phyloP scores from a whole-genome alignment of 2,329 filamentous ascomycete species.

The Alternaria infectoria region DNA sequence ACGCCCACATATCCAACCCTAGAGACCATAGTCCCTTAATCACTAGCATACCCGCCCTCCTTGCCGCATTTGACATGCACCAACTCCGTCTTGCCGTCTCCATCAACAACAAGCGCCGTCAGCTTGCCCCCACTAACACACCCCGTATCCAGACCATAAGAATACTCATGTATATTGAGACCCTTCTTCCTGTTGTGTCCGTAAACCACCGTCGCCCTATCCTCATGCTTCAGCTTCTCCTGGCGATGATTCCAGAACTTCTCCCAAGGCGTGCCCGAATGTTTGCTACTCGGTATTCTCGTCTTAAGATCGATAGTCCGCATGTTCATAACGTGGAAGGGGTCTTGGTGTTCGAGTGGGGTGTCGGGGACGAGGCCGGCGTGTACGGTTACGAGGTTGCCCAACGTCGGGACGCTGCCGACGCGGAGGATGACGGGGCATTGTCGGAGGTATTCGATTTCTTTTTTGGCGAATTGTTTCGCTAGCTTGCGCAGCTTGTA shows the following conservation, averaged over 20 bases:
- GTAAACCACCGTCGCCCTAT: slow-evolving; percentile 69
- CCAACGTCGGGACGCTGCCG: slow-evolving; percentile 65
- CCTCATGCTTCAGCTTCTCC: slow-evolving; percentile 38
- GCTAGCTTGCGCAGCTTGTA: slow-evolving; percentile 59
- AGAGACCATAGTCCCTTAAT: slow-evolving; percentile 9
- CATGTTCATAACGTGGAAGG: slow-evolving; percentile 91
- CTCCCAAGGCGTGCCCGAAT: slow-evolving; percentile 69
- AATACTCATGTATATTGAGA: slow-evolving; percentile 70
- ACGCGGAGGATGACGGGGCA: slow-evolving; percentile 81
- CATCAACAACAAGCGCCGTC: slow-evolving; percentile 77
- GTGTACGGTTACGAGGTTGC: slow-evolving; percentile 78
- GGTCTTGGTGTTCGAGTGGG: slow-evolving; percentile 72
- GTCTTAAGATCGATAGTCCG: slow-evolving; percentile 73
- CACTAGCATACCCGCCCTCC: slow-evolving; percentile 24
- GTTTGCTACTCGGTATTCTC: slow-evolving; percentile 61
- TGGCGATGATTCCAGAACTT: slow-evolving; percentile 61
- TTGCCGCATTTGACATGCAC: slow-evolving; percentile 51
- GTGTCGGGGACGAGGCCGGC: slow-evolving; percentile 83
- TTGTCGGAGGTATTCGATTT: slow-evolving; percentile 71
- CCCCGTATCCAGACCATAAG: slow-evolving; percentile 83
- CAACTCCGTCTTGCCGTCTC: slow-evolving; percentile 45
- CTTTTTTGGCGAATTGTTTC: slow-evolving; percentile 63
- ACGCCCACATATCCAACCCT: not conserved
- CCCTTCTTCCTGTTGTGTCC: slow-evolving; percentile 77
- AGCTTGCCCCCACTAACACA: slow-evolving; percentile 79